Evolutionary conservation across 306 rosid species (phyloP), one percentile per base, ranked within the genome.

Genomic region (Carpinus viminea): DNA sequence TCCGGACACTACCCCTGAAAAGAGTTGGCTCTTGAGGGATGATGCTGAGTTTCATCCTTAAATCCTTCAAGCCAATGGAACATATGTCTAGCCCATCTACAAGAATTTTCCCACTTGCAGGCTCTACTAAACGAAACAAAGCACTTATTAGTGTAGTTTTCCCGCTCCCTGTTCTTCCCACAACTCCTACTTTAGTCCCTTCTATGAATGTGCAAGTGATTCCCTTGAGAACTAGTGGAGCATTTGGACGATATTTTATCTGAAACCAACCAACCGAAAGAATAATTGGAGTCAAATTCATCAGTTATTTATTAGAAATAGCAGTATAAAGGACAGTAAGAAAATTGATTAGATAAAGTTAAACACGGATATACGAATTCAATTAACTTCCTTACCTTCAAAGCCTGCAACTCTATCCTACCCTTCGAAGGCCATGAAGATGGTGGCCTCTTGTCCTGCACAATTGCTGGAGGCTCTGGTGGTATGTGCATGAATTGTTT

Each of bases 1-100:
- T 86, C 72, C 93, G 80, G 70, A 90, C 80, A 81, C 92, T 93
- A 3, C 95, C 97, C 66, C 80, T 80, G 88, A 93, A 93, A 77
- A 91, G 95, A 24, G 97, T 91, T 78, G 98, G 93, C 57, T 91
- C 95, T 81, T 93, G 97, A 45, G 98, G 97, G 47, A 93, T 93
- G 77, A 91, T 91, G 75, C 93, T 90, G 34, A 93, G 92, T 77
- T 85, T 87, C 83, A 76, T 77, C 76, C 93, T 91, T 73, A 93
- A 81, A 80, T 93, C 98, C 75, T 86, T 91, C 82, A 91, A 86
- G 15, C 95, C 98, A 0, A 90, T 83, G 11, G 92, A 85, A 85
- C 90, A 87, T 65, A 87, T 93, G 79, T 89, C 86, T 46, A 91
- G 64, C 69, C 83, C 90, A 79, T 91, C 97, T 18, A 91, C 86